Evolutionary conservation across 73 alveolate genomes (phyloP).

Genomic region (Stentor roeselii): DNA sequence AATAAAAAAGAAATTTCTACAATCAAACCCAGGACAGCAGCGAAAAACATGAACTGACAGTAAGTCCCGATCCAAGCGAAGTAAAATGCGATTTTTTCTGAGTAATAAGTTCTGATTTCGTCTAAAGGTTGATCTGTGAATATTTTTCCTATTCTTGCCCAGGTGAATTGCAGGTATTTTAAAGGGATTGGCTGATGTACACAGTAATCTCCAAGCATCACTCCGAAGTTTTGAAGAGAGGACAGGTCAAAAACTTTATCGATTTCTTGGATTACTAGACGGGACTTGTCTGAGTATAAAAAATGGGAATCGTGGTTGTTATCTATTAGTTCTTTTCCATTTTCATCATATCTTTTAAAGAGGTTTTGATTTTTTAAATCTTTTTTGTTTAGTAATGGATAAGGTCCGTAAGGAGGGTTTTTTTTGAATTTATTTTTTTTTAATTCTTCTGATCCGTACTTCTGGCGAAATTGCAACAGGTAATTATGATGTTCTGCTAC

Average conservation of each 20-base stretch:
- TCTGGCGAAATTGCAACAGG: neutral
- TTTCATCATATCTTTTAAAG: neutral
- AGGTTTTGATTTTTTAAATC: neutral
- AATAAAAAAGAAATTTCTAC: neutral
- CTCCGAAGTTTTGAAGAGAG: neutral
- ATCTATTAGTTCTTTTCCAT: neutral
- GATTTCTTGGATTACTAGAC: neutral
- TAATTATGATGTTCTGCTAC: neutral
- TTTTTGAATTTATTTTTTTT: neutral
- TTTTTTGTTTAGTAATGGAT: too few species aligned
- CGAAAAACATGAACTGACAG: neutral
- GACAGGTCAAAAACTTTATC: neutral
- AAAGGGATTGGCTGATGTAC: neutral
- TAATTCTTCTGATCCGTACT: neutral
- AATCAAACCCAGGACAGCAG: conserved; percentile 18
- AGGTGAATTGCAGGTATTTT: neutral
- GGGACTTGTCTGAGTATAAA: neutral
- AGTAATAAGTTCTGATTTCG: neutral
- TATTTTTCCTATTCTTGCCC: conserved; percentile 10
- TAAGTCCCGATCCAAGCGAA: conserved; percentile 26
- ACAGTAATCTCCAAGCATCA: neutral
- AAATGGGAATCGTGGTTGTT: neutral
- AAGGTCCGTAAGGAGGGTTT: neutral
- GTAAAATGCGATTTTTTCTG: conserved; percentile 23
- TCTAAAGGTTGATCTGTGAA: conserved; percentile 16